Evolutionary conservation across 495 filamentous ascomycete genomes (phyloP).

Genomic region (Chaetomium tenue): DNA sequence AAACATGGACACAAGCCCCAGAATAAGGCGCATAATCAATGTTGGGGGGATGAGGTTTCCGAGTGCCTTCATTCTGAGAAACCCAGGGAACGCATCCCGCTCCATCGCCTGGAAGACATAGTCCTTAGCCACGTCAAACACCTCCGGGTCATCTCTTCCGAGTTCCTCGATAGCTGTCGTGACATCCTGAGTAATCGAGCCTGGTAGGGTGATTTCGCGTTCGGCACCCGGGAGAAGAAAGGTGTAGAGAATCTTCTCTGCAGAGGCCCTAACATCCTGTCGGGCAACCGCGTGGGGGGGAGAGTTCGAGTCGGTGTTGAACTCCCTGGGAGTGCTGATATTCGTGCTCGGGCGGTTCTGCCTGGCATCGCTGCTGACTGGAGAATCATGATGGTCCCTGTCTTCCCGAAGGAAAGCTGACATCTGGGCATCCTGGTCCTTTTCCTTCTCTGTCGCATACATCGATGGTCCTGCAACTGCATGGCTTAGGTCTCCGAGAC

Average conservation of each 20-base stretch:
- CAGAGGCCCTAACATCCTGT: conserved; percentile 84
- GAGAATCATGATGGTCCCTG: conserved; percentile 57
- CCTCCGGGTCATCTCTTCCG: conserved; percentile 89
- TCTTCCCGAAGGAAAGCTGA: conserved; percentile 89
- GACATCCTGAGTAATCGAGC: conserved; percentile 77
- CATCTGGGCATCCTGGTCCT: conserved; percentile 74
- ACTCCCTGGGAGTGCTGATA: conserved; percentile 52
- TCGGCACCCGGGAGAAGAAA: conserved; percentile 90
- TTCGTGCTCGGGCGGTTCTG: conserved; percentile 66
- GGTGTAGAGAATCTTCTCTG: conserved; percentile 96
- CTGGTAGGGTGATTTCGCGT: conserved; percentile 89
- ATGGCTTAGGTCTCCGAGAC: conserved; percentile 63
- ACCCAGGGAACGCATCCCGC: conserved; percentile 94
- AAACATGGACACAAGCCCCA: conserved; percentile 85
- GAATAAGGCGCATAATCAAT: conserved; percentile 73
- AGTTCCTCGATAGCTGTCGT: conserved; percentile 81
- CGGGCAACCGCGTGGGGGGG: conserved; percentile 80
- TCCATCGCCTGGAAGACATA: conserved; percentile 99
- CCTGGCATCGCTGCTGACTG: conserved; percentile 64
- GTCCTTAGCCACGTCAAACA: conserved; percentile 96
- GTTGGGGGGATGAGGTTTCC: conserved; percentile 92
- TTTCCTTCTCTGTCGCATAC: conserved; percentile 58
- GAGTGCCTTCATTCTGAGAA: conserved; percentile 88
- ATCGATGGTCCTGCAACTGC: conserved; percentile 50
- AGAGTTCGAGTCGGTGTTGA: conserved; percentile 66